Base-by-base conservation (phyloP, 768 basidiomycete species). In the Trametes cubensis region DNA sequence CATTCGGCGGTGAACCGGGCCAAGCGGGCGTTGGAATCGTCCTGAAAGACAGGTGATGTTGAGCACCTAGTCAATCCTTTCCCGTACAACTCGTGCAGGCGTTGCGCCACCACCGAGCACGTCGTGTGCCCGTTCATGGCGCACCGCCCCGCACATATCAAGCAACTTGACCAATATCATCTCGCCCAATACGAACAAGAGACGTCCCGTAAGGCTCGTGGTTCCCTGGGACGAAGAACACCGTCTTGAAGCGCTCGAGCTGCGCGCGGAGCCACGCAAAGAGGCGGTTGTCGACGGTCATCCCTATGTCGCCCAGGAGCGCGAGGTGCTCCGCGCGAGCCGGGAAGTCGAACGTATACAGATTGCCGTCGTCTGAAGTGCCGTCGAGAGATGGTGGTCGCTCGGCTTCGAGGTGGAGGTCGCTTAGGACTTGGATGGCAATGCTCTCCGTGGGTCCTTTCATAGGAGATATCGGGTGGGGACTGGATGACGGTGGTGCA, bases 241-340 rank as follows among this genome's bases (percentile, higher is more conserved):
- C 70, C 2, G 42, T 58, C 50, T 73, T 61, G 60, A 77, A 78
- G 6, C 64, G 65, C 18, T 46, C 28, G 13, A 78, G 64, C 61
- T 76, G 77, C 2, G 30, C 15, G 23, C 66, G 61, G 5, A 79
- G 58, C 72, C 74, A 78, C 10, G 64, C 70, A 46, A 78, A 77
- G 2, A 77, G 59, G 5, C 69, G 61, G 15, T 67, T 69, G 28
- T 77, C 69, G 11, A 58, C 30, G 1, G 74, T 77, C 39, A 63
- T 62, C n/a, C 77, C 78, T 4, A 78, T 74, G 60, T 78, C 77
- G 1, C 78, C 77, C 0, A 79, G 68, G 0, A 79, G 59, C 0
- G 76, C 77, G 18, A 78, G 70, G 53, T 68, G 60, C 1, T 69
- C 62, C 4, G 73, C 71, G 15, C 34, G 23, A 2, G 57, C 70